Evolutionary conservation across 257 asterid genomes (phyloP).

Genomic region (Penstemon newberryi): DNA sequence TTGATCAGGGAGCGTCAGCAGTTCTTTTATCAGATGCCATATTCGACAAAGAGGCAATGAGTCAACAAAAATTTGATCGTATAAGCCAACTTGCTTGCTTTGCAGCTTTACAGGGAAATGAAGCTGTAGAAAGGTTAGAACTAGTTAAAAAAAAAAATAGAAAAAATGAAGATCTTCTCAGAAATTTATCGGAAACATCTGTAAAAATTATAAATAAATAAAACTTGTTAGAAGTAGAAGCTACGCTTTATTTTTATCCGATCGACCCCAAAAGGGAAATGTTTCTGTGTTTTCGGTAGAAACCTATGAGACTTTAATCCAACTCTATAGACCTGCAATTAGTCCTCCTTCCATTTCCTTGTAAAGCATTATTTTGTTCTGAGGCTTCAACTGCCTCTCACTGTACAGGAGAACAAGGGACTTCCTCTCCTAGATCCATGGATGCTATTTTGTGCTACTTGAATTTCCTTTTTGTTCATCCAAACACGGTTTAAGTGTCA

Average conservation of each 20-base stretch:
- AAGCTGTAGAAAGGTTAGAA: conserved; percentile 49
- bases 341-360: too few species aligned
- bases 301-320: too few species aligned
- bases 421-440: background rate
- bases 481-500: background rate
- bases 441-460: background rate
- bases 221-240: too few species aligned
- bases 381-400: background rate
- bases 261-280: too few species aligned
- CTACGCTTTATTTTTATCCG: too few species aligned
- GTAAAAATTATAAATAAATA: too few species aligned
- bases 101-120: conserved; percentile 52
- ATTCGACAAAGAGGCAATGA: conserved; percentile 64
- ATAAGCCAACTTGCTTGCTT: conserved; percentile 50
- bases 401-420: conserved; percentile 28
- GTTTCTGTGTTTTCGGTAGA: too few species aligned
- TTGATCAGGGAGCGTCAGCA: conserved; percentile 66
- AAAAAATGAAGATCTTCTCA: too few species aligned
- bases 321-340: too few species aligned
- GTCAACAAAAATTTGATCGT: conserved; percentile 36
- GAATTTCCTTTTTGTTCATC: background rate
- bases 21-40: conserved; percentile 88
- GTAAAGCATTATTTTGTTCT: background rate
- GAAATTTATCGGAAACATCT: too few species aligned
- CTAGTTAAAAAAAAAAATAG: background rate